Evolutionary conservation across 192 early-diverging fungal species (phyloP).

Genomic region (Paraglomus brasilianum): DNA sequence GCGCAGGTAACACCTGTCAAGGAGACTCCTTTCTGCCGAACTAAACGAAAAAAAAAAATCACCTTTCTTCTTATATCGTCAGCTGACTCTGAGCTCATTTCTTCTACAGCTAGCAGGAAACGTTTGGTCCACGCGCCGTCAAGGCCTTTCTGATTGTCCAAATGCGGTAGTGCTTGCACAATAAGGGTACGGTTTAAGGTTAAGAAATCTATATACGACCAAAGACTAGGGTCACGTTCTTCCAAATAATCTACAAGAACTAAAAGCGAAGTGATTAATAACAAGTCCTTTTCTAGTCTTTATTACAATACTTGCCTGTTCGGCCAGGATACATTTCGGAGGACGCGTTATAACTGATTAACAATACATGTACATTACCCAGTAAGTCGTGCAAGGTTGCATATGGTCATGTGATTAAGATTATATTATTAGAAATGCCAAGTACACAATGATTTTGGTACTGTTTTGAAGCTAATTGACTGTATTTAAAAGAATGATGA

Average conservation of each 20-base stretch:
- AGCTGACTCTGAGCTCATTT: not conserved
- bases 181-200: conserved; percentile 13
- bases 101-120: not conserved
- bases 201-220: conserved; percentile 16
- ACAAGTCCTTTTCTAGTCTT: not conserved
- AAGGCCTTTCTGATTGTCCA: not conserved
- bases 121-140: not conserved
- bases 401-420: too few species aligned
- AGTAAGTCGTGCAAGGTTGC: too few species aligned
- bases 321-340: conserved; percentile 7
- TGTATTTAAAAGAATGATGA: too few species aligned
- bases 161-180: not conserved
- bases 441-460: too few species aligned
- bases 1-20: conserved; percentile 11
- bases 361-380: too few species aligned
- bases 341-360: too few species aligned
- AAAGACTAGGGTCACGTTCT: not conserved
- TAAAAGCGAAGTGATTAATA: conserved; percentile 15
- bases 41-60: conserved; percentile 2
- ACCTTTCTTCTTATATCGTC: not conserved
- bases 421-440: too few species aligned
- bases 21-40: not conserved
- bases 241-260: conserved; percentile 14
- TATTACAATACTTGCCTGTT: conserved; percentile 13
- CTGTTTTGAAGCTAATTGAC: too few species aligned